A percentile compares a stretch with the other conserved stretches of the same genome.
phyloP scores from a whole-genome alignment of 106 monocot genomes.

The Dioscorea dumetorum region DNA sequence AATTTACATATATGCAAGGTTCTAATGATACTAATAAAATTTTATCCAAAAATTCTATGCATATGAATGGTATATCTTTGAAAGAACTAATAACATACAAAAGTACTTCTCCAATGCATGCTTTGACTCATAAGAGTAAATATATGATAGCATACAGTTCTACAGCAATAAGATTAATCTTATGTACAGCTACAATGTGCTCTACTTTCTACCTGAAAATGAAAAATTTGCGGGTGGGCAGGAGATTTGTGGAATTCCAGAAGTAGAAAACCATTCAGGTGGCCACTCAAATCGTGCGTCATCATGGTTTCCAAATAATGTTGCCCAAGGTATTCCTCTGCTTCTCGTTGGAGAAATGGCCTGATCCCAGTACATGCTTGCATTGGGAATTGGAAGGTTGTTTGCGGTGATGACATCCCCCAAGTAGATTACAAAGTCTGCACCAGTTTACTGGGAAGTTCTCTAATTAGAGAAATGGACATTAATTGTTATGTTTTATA shows the following conservation, averaged over 20 bases:
- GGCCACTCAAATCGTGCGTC: slow-evolving; percentile 87
- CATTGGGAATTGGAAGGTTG: slow-evolving; percentile 73
- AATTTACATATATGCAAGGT: too few species aligned
- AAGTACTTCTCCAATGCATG: too few species aligned
- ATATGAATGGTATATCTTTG: too few species aligned
- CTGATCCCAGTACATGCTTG: slow-evolving; percentile 73
- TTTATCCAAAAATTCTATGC: too few species aligned
- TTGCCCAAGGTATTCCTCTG: slow-evolving; percentile 75
- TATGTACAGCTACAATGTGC: too few species aligned
- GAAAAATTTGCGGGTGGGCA: slow-evolving; percentile 34
- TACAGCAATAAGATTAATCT: too few species aligned
- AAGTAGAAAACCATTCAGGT: slow-evolving; percentile 77
- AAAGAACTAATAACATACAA: too few species aligned
- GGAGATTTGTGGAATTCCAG: slow-evolving; percentile 50
- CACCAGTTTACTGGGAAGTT: background rate
- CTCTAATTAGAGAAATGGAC: too few species aligned
- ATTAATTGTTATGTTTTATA: too few species aligned
- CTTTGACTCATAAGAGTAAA: too few species aligned
- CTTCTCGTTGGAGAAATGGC: slow-evolving; percentile 65
- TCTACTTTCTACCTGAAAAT: slow-evolving; percentile 20
- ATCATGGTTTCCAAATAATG: slow-evolving; percentile 89
- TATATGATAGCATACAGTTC: too few species aligned
- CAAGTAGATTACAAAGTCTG: slow-evolving; percentile 91
- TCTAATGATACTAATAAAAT: too few species aligned
- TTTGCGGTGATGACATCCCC: slow-evolving; percentile 92